These are phyloP conservation scores for Gaertneriomyces semiglobifer DNA, from an alignment of 192 early-diverging fungal species.

Conservation along the genomic window DNA sequence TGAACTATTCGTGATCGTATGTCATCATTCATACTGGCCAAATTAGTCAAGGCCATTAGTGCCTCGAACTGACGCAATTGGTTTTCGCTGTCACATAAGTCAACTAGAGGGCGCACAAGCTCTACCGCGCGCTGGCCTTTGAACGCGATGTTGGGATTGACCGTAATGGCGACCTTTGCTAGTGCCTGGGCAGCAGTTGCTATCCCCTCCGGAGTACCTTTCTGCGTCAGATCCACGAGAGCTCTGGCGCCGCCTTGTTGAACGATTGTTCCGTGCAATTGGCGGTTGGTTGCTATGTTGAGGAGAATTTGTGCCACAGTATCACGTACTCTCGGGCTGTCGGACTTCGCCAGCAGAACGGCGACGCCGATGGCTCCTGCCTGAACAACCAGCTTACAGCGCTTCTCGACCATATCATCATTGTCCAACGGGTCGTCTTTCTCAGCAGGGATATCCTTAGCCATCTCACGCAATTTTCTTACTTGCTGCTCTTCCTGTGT, in stretches of 20 bases:
- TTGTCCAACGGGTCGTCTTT: conserved; percentile 55
- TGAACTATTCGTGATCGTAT: conserved; percentile 60
- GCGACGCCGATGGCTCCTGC: conserved; percentile 56
- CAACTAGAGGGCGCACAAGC: conserved; percentile 68
- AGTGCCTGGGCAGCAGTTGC: conserved; percentile 69
- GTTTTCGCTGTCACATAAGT: conserved; percentile 56
- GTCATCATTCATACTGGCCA: conserved; percentile 70
- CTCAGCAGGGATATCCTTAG: conserved; percentile 37
- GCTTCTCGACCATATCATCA: conserved; percentile 58
- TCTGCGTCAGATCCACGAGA: conserved; percentile 54
- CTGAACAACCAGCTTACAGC: conserved; percentile 55
- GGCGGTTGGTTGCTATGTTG: conserved; percentile 67
- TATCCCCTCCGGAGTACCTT: conserved; percentile 30
- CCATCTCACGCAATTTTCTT: conserved; percentile 68
- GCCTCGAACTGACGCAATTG: conserved; percentile 80
- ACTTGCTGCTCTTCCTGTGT: conserved; percentile 79
- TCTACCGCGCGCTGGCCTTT: conserved; percentile 59
- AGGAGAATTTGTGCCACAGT: conserved; percentile 65
- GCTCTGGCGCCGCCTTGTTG: conserved; percentile 76
- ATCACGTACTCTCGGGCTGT: conserved; percentile 60
- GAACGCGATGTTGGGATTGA: conserved; percentile 86
- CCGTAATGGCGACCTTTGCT: conserved; percentile 90
- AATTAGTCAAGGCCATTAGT: conserved; percentile 89
- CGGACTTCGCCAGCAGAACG: conserved; percentile 47
- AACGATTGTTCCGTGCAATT: conserved; percentile 69